These are phyloP conservation scores for Mycena venus DNA, from an alignment of 768 basidiomycete genomes.

Conservation along the genomic window DNA sequence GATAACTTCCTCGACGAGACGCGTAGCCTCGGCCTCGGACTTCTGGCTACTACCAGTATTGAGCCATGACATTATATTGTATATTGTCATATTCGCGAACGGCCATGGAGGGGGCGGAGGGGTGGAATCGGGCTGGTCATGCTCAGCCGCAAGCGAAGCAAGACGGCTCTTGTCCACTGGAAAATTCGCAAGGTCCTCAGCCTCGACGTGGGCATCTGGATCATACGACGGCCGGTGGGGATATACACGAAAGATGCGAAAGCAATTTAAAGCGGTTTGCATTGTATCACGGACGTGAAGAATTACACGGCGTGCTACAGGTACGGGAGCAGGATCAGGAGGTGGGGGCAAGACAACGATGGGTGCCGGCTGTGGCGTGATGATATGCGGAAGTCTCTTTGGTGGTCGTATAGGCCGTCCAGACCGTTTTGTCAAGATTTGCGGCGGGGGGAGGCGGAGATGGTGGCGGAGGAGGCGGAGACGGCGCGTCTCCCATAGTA, in stretches of 20 bases:
- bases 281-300: constrained; percentile 35
- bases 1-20: constrained; percentile 29
- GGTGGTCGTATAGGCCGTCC: constrained; percentile 32
- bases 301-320: constrained; percentile 25
- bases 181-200: constrained; percentile 35
- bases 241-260: constrained; percentile 39
- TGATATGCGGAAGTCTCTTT: constrained; percentile 24
- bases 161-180: neutral
- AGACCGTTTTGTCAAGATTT: constrained; percentile 22
- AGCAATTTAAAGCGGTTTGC: constrained; percentile 33
- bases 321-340: no score
- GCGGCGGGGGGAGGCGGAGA: no score
- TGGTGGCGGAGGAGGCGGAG: constrained; percentile 20
- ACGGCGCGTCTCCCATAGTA: neutral
- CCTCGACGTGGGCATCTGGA: constrained; percentile 34
- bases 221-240: constrained; percentile 40
- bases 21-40: constrained; percentile 30
- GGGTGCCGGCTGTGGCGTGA: constrained; percentile 22
- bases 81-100: constrained; percentile 37
- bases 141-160: neutral
- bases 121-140: neutral
- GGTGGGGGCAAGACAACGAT: neutral
- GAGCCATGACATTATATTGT: constrained; percentile 39
- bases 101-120: constrained; percentile 29
- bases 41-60: constrained; percentile 34